Percentiles rank a stretch among this genome's conserved stretches.
phyloP scores from a whole-genome alignment of 1,284 basidiomycete species.

The Sporisorium scitamineum region DNA sequence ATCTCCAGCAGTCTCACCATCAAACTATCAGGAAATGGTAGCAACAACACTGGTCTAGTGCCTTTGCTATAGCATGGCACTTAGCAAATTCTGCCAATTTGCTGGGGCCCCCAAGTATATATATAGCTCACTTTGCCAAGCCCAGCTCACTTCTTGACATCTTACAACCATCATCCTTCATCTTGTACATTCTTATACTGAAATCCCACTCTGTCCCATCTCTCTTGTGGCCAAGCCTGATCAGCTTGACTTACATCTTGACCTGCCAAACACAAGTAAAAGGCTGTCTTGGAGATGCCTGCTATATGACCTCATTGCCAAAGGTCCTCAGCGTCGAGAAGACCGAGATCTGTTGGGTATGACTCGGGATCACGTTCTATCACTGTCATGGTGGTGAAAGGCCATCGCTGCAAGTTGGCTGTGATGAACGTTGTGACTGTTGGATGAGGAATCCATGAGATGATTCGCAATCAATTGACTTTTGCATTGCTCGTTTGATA shows the following conservation, averaged over 20 bases:
- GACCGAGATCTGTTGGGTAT: not conserved
- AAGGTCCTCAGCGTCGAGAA: not conserved
- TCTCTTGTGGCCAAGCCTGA: conserved; percentile 10
- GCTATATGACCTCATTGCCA: not conserved
- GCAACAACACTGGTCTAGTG: too few species aligned
- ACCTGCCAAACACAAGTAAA: conserved; percentile 9
- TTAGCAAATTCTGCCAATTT: too few species aligned
- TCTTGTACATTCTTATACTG: conserved; percentile 9
- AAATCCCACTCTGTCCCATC: not conserved
- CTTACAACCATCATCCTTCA: conserved; percentile 8
- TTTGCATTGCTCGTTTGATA: too few species aligned
- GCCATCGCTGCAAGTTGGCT: too few species aligned
- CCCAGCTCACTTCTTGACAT: conserved; percentile 4
- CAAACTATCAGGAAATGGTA: too few species aligned
- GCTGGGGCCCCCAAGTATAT: not conserved
- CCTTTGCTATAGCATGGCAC: too few species aligned
- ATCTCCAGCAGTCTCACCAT: too few species aligned
- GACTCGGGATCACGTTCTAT: not conserved
- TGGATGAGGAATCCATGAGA: too few species aligned
- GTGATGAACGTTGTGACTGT: too few species aligned
- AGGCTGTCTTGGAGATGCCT: not conserved
- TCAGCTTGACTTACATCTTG: conserved; percentile 11
- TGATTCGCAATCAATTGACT: too few species aligned
- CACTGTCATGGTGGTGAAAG: not conserved
- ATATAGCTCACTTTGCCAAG: conserved; percentile 7